Evolutionary conservation across 2,329 filamentous ascomycete genomes (phyloP), one percentile per base, ranked within the genome.

Genomic region (Aotearoamyces nothofagi): DNA sequence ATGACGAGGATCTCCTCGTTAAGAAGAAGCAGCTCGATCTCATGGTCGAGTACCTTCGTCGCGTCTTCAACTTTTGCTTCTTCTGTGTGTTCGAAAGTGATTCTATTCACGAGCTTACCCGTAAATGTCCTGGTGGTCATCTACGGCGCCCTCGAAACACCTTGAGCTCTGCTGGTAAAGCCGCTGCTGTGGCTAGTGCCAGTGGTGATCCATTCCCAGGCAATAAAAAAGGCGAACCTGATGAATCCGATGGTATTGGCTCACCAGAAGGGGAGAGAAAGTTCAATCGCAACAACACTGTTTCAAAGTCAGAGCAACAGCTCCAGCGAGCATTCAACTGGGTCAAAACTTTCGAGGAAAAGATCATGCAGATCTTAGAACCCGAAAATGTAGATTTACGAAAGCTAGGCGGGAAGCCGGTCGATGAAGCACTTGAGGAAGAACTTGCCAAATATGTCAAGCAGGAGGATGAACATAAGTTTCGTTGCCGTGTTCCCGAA

Each of bases 61-160:
- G 90, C 10, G 90, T 98, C 29, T 92, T 92, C 65, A 94, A 90
- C 56, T 96, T 98, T 58, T 98, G 90, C 60, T 94, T 98, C 63
- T 98, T 96, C 61, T 98, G 90, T 52, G 92, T 98, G 4, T 96
- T 98, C 42, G 90, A 98, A 56, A 90, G 84, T 47, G 90, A 98
- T 53, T 96, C 87, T 0, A 77, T 96, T 13, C 90, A 98, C 47
- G 90, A 98, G 56, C 63, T 98, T 40, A 86, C 82, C 22, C 75
- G 90, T 34, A 96, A 98, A 56, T 98, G 90, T 44, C 84, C 90
- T 15, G 90, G 90, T 23, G 90, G 90, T n/a, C 90, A 98, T 61
- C 71, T 98, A 36, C 82, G 90, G 37, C 77, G 90, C 27, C 90
- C 90, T 22, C 70, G 86, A 33, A 79, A 79, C 44, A 92, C 83